Conservation (phyloP, 495 filamentous ascomycete species). For the Penicillium daleae region DNA sequence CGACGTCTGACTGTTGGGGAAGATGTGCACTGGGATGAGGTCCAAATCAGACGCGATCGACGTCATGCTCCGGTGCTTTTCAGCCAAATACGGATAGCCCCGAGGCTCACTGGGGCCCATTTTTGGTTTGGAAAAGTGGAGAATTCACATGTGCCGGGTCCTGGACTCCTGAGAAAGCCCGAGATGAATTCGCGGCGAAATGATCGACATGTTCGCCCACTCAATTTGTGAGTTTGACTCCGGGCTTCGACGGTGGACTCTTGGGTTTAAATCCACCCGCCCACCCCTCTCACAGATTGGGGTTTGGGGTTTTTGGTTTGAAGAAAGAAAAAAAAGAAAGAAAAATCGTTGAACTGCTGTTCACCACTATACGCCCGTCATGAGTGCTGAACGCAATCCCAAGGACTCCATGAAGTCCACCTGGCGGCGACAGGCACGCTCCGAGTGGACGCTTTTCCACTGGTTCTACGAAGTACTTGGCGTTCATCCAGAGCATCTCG, state of each 20-base stretch:
- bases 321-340: too few species aligned
- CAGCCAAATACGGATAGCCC: constrained; percentile 7
- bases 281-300: background rate
- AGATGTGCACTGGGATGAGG: constrained; percentile 10
- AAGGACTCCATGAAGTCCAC: constrained; percentile 45
- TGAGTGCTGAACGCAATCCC: constrained; percentile 30
- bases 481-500: constrained; percentile 35
- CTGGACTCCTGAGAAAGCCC: background rate
- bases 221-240: background rate
- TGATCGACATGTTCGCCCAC: constrained; percentile 14
- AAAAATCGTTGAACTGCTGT: too few species aligned
- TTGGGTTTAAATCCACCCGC: constrained; percentile 17
- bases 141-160: constrained; percentile 33
- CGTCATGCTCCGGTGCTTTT: constrained; percentile 15
- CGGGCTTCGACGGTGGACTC: background rate
- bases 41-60: constrained; percentile 24
- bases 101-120: constrained; percentile 24
- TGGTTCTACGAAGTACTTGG: constrained; percentile 39
- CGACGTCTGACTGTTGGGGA: constrained; percentile 16
- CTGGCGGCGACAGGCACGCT: constrained; percentile 33
- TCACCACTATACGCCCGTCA: background rate
- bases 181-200: constrained; percentile 1
- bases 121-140: constrained; percentile 23
- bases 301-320: background rate
- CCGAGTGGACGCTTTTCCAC: constrained; percentile 37